Base-by-base conservation (phyloP, 179 eudicot species). In the Carnegiea gigantea region DNA sequence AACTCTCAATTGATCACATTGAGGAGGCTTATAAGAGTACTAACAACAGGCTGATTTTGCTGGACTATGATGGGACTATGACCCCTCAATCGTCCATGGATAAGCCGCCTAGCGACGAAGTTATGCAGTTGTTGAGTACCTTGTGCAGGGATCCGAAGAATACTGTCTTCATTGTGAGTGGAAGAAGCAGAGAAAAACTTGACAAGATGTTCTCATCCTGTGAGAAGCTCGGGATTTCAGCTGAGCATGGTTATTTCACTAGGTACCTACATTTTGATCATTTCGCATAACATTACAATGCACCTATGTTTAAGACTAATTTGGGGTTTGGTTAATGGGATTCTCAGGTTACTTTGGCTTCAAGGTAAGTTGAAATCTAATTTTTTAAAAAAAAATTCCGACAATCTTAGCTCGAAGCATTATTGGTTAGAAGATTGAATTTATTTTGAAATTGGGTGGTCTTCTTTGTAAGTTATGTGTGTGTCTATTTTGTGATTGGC, bases 41-140 rank as follows among this genome's bases (percentile, higher is more conserved):
- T 9, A 82, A 70, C 5, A 94, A 86, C 76, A 79, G 97, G 86
- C 82, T 92, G 44, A 90, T 94, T 48, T 84, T 94, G 86, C 88
- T 94, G 75, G 98, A 94, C 65, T 94, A 92, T 81, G 95, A 93
- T 82, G 98, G 98, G 21, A 94, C 98, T 18, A 83, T 94, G 92
- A 87, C 86, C 86, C 89, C 94, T 0, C 90, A 90, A 70, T 84
- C 89, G 36, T 79, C 82, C 5, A 89, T 90, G 17, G 90, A 93
- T 75, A 93, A 90, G 72, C 81, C 91, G 18, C 98, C 98, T 0
- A 86, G 88, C 65, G 51, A 70, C 0, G 90, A 88, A 73, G 90
- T 89, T 30, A 83, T 94, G 9, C 70, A 86, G 0, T 79, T 92
- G 21, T 78, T 94, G 85, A 89, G 88, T 80, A 82, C 83, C 17